A percentile compares a stretch with the other conserved stretches of the same genome.
phyloP scores from a whole-genome alignment of 306 rosid species.

The Cajanus cajan region DNA sequence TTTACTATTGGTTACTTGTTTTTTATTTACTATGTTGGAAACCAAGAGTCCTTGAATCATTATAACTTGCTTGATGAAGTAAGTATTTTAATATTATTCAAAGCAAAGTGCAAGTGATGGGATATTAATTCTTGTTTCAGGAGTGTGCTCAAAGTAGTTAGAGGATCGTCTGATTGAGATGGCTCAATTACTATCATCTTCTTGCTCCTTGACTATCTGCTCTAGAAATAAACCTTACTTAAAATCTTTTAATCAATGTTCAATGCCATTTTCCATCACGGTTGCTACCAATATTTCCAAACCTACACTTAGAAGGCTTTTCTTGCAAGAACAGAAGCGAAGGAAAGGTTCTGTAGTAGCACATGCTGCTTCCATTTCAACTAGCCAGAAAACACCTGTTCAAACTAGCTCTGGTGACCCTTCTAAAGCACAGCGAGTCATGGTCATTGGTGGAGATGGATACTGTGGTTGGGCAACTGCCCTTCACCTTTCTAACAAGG shows the following conservation, averaged over 20 bases:
- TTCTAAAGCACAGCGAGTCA: slow-evolving; percentile 66
- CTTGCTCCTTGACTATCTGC: slow-evolving; percentile 57
- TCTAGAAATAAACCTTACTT: slow-evolving; percentile 51
- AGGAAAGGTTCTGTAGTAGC: slow-evolving; percentile 33
- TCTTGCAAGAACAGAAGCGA: slow-evolving; percentile 43
- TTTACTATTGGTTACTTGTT: background rate
- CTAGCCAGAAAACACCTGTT: slow-evolving; percentile 50
- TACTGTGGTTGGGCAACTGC: slow-evolving; percentile 99
- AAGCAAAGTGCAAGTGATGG: slow-evolving; percentile 9
- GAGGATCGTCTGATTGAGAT: slow-evolving; percentile 38
- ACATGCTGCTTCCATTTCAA: slow-evolving; percentile 59
- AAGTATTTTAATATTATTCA: background rate
- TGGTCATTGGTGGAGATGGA: slow-evolving; percentile 98
- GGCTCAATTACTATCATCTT: slow-evolving; percentile 79
- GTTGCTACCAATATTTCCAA: slow-evolving; percentile 38
- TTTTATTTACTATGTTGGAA: background rate
- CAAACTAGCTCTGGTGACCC: slow-evolving; percentile 51
- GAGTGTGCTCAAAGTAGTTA: slow-evolving; percentile 17
- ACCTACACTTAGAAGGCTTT: slow-evolving; percentile 48
- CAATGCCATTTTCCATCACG: slow-evolving; percentile 40
- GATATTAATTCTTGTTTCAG: slow-evolving; percentile 39
- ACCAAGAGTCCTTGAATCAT: background rate
- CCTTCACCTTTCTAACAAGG: slow-evolving; percentile 90
- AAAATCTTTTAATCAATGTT: slow-evolving; percentile 44
- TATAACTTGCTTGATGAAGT: background rate